Conservation (phyloP, 2,329 filamentous ascomycete genomes). For the Calonectria pseudoreteaudii region DNA sequence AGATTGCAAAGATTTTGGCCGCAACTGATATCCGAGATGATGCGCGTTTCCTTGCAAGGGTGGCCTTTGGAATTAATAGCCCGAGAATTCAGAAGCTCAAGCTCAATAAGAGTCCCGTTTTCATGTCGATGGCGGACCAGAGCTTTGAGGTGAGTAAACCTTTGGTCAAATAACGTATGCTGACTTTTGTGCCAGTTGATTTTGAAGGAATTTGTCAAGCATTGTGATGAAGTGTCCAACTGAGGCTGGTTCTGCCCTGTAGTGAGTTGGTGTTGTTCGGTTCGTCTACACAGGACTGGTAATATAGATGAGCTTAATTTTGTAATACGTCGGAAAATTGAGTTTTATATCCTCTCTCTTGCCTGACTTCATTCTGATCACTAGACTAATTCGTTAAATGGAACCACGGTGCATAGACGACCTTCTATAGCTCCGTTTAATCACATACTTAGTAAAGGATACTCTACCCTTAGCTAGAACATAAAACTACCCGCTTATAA, state of each 20-base stretch:
- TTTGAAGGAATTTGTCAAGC: not conserved
- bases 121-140: slow-evolving; percentile 66
- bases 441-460: not conserved
- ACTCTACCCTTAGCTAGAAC: too few relatives aligned
- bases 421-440: not conserved
- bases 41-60: slow-evolving; percentile 66
- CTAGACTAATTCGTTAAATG: not conserved
- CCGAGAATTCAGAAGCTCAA: slow-evolving; percentile 64
- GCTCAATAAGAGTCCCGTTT: slow-evolving; percentile 57
- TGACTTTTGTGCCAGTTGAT: not conserved
- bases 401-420: not conserved
- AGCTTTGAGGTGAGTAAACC: slow-evolving; percentile 58
- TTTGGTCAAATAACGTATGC: not conserved
- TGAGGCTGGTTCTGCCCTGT: not conserved
- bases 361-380: not conserved
- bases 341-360: not conserved
- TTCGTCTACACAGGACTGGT: not conserved
- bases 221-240: not conserved
- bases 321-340: not conserved
- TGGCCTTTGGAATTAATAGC: slow-evolving; percentile 73
- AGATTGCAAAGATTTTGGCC: slow-evolving; percentile 57
- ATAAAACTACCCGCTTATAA: too few relatives aligned
- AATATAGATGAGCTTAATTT: not conserved
- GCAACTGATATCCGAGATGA: slow-evolving; percentile 64
- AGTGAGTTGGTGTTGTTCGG: not conserved